phyloP scores from a whole-genome alignment of 2,329 filamentous ascomycete genomes.

The Apiospora phragmitis region DNA sequence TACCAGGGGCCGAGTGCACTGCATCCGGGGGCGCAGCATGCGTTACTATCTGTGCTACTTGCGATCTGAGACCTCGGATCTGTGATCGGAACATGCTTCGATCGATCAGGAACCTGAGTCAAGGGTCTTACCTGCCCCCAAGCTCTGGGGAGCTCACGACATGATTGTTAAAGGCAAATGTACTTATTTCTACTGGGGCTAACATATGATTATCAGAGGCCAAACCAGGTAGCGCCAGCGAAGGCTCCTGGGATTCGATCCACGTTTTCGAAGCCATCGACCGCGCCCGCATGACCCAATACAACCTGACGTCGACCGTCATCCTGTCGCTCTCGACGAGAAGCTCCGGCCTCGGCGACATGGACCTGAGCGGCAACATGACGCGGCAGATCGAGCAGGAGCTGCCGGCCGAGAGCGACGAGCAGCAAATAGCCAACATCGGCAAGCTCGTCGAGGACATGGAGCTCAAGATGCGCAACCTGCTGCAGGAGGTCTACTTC shows the following conservation, averaged over 20 bases:
- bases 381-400: slow-evolving; percentile 94
- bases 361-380: slow-evolving; percentile 97
- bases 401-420: slow-evolving; percentile 84
- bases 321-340: slow-evolving; percentile 82
- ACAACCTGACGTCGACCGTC: slow-evolving; percentile 96
- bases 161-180: background rate
- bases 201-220: slow-evolving; percentile 50
- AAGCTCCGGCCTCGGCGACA: slow-evolving; percentile 65
- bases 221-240: slow-evolving; percentile 63
- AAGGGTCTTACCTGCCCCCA: background rate
- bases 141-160: background rate
- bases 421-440: slow-evolving; percentile 93
- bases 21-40: background rate
- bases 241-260: slow-evolving; percentile 95
- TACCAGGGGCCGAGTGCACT: background rate
- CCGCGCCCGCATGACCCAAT: slow-evolving; percentile 86
- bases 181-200: background rate
- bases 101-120: slow-evolving; percentile 3
- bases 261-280: slow-evolving; percentile 98
- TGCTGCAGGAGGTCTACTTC: slow-evolving; percentile 98
- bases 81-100: slow-evolving; percentile 12
- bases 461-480: slow-evolving; percentile 98
- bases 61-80: slow-evolving; percentile 18
- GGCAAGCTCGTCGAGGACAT: slow-evolving; percentile 96
- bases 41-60: background rate